These are phyloP conservation scores for Citrus unshiu DNA, from an alignment of 345 rosid genomes.

Conservation along the genomic window DNA sequence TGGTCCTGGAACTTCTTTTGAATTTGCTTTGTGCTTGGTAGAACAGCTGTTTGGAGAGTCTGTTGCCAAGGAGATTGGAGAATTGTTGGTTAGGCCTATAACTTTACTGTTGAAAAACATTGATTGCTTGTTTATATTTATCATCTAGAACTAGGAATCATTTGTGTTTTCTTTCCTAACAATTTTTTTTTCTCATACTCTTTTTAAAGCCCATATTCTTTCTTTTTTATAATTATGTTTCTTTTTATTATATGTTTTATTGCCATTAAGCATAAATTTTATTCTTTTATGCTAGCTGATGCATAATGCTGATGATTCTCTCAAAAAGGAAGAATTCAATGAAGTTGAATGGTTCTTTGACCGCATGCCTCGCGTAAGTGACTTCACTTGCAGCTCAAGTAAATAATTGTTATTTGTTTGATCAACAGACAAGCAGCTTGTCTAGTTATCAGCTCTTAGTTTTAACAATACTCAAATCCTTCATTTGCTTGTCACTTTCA, in stretches of 20 bases:
- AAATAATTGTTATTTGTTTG: background rate
- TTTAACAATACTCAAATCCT: background rate
- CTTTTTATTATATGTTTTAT: background rate
- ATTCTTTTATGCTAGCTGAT: slow-evolving; percentile 42
- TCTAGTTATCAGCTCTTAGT: background rate
- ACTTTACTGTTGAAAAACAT: background rate
- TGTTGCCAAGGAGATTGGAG: slow-evolving; percentile 55
- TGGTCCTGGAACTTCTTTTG: slow-evolving; percentile 88
- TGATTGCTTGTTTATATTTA: background rate
- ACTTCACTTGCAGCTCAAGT: slow-evolving; percentile 6
- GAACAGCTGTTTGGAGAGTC: slow-evolving; percentile 83
- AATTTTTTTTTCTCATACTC: slow-evolving; percentile 7
- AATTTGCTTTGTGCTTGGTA: slow-evolving; percentile 74
- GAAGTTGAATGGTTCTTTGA: slow-evolving; percentile 66
- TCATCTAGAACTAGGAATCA: background rate
- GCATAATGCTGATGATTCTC: slow-evolving; percentile 33
- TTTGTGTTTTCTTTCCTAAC: background rate
- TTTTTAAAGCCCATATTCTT: background rate
- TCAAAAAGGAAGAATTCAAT: slow-evolving; percentile 66
- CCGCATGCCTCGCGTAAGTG: slow-evolving; percentile 67
- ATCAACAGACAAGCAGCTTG: background rate
- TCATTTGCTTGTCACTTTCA: background rate
- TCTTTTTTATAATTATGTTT: background rate
- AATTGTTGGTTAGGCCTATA: slow-evolving; percentile 47
- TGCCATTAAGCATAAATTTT: background rate